These are phyloP conservation scores for Purshia tridentata DNA, from an alignment of 306 rosid species.

Conservation along the genomic window DNA sequence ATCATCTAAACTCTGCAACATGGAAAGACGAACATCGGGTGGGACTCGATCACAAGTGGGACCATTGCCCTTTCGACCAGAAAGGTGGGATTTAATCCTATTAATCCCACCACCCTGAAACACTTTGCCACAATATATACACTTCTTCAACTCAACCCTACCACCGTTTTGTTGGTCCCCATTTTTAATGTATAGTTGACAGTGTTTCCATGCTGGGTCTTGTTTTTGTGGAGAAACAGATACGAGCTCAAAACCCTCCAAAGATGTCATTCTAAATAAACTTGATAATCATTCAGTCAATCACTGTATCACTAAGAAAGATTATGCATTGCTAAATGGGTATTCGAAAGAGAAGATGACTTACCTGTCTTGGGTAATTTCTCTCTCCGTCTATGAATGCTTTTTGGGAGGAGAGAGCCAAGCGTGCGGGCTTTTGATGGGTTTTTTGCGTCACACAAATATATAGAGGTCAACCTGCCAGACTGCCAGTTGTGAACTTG, in stretches of 20 bases:
- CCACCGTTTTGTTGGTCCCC: constrained; percentile 8
- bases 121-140: constrained; percentile 33
- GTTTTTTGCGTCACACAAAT: too few relatives aligned
- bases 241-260: constrained; percentile 29
- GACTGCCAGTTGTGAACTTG: too few relatives aligned
- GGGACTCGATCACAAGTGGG: constrained; percentile 28
- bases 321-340: neutral
- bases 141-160: constrained; percentile 25
- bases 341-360: neutral
- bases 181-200: constrained; percentile 19
- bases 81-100: constrained; percentile 30
- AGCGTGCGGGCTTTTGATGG: constrained; percentile 6
- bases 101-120: constrained; percentile 37
- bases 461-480: too few relatives aligned
- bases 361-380: constrained; percentile 1
- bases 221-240: constrained; percentile 24
- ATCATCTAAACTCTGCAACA: constrained; percentile 21
- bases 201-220: constrained; percentile 37
- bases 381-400: neutral
- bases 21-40: constrained; percentile 11
- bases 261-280: constrained; percentile 12
- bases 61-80: constrained; percentile 31
- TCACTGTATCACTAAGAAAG: neutral
- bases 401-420: neutral
- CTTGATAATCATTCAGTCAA: neutral